Evolutionary conservation across 768 basidiomycete species (phyloP).

Genomic region (Psilocybe subaeruginosa): DNA sequence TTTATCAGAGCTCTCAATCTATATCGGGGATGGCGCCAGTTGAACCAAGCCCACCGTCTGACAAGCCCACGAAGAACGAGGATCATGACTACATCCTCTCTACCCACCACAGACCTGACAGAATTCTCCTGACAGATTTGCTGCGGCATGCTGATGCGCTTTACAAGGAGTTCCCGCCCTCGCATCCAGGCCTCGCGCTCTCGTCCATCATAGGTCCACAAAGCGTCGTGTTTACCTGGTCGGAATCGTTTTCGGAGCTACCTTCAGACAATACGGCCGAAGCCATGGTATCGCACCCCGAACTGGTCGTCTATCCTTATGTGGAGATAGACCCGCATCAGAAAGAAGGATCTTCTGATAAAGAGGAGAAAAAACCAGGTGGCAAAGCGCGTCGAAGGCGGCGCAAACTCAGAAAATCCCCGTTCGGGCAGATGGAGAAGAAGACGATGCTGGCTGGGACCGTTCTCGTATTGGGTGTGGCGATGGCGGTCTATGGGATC

Average conservation of each 20-base stretch:
- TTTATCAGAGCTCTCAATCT: neutral
- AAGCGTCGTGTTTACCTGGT: constrained; percentile 79
- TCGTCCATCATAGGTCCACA: constrained; percentile 75
- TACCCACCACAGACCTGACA: constrained; percentile 17
- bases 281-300: constrained; percentile 55
- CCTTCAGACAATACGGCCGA: constrained; percentile 62
- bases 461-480: constrained; percentile 70
- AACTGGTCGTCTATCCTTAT: constrained; percentile 59
- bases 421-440: constrained; percentile 33
- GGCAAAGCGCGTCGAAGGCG: constrained; percentile 19
- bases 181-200: constrained; percentile 54
- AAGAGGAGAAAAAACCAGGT: constrained; percentile 19
- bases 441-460: constrained; percentile 63
- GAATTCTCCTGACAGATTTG: constrained; percentile 49
- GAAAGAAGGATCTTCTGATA: constrained; percentile 20
- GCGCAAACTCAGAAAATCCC: constrained; percentile 25
- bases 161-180: constrained; percentile 59
- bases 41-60: neutral
- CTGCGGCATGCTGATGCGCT: constrained; percentile 63
- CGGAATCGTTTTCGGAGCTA: constrained; percentile 43
- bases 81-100: neutral
- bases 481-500: constrained; percentile 62
- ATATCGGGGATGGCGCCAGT: constrained; percentile 1
- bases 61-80: neutral
- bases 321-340: constrained; percentile 35